A percentile compares a stretch with the other conserved stretches of the same genome.
These are phyloP conservation scores for Colletotrichum viniferum DNA, from an alignment of 2,329 filamentous ascomycete species.

Conservation along the genomic window DNA sequence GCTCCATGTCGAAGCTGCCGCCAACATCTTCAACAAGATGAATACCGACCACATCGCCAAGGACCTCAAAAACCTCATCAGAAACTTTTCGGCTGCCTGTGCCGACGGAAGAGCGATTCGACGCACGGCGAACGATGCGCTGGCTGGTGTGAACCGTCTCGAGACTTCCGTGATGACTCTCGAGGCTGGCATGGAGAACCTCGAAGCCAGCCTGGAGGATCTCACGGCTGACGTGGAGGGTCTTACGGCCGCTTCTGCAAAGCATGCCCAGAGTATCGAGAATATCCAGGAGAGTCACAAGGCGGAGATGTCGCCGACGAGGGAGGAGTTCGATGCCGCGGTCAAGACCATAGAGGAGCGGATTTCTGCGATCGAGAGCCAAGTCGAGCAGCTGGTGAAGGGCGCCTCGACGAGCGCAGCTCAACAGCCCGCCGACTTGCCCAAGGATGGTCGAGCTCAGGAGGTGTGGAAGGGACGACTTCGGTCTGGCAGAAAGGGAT, in stretches of 20 bases:
- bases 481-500: background rate
- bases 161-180: background rate
- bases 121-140: background rate
- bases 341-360: background rate
- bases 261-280: too few species aligned
- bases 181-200: background rate
- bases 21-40: background rate
- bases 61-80: background rate
- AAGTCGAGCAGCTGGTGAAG: background rate
- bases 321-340: background rate
- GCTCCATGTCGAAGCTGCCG: background rate
- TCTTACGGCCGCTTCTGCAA: too few species aligned
- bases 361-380: background rate
- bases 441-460: background rate
- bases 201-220: background rate
- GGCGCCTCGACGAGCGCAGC: background rate
- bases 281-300: too few species aligned
- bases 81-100: background rate
- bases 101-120: background rate
- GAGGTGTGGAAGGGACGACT: background rate
- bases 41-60: background rate
- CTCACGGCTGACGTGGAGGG: background rate
- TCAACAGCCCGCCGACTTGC: background rate
- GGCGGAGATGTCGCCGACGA: background rate
- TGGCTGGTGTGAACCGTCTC: background rate